Percentiles rank a stretch among this genome's conserved stretches.
Evolutionary conservation across 2,329 filamentous ascomycete species (phyloP).

Genomic region (Pseudocercospora cruenta): DNA sequence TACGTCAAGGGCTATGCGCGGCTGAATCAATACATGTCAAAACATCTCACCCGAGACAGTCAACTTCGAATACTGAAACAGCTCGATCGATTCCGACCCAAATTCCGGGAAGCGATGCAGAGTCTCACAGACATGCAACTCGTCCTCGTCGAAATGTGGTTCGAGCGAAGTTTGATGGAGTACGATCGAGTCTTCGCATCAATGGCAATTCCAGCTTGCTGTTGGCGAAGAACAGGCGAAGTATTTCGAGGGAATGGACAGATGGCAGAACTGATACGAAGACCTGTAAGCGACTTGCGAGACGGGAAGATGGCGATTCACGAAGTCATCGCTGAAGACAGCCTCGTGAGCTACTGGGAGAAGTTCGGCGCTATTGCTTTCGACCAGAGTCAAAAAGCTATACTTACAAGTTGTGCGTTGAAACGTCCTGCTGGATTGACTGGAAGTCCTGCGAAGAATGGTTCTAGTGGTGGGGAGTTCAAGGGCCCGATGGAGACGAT

Average conservation of each 20-base stretch:
- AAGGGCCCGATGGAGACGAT: slow-evolving; percentile 66
- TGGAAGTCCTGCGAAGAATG: slow-evolving; percentile 40
- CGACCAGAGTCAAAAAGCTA: slow-evolving; percentile 88
- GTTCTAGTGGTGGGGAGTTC: slow-evolving; percentile 32
- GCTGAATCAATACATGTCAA: slow-evolving; percentile 87
- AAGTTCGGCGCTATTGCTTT: slow-evolving; percentile 98
- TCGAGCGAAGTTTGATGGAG: slow-evolving; percentile 93
- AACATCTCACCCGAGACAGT: slow-evolving; percentile 77
- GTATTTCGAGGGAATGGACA: slow-evolving; percentile 98
- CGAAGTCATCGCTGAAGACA: slow-evolving; percentile 93
- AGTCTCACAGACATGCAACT: slow-evolving; percentile 90
- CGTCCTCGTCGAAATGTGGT: slow-evolving; percentile 98
- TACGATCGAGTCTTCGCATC: slow-evolving; percentile 98
- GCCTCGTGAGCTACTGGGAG: slow-evolving; percentile 96
- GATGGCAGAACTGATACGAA: slow-evolving; percentile 95
- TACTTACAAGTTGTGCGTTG: slow-evolving; percentile 88
- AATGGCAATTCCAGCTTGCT: slow-evolving; percentile 97
- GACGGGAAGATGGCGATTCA: slow-evolving; percentile 95
- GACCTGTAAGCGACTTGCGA: slow-evolving; percentile 85
- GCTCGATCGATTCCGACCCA: slow-evolving; percentile 89
- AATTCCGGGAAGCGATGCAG: slow-evolving; percentile 94
- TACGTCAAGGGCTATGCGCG: slow-evolving; percentile 96
- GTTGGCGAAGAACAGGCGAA: slow-evolving; percentile 94
- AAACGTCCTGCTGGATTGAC: slow-evolving; percentile 71
- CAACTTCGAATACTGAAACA: slow-evolving; percentile 91